Evolutionary conservation across 2,329 filamentous ascomycete genomes (phyloP), one percentile per base, ranked within the genome.

Genomic region (Apiospora saccharicola): DNA sequence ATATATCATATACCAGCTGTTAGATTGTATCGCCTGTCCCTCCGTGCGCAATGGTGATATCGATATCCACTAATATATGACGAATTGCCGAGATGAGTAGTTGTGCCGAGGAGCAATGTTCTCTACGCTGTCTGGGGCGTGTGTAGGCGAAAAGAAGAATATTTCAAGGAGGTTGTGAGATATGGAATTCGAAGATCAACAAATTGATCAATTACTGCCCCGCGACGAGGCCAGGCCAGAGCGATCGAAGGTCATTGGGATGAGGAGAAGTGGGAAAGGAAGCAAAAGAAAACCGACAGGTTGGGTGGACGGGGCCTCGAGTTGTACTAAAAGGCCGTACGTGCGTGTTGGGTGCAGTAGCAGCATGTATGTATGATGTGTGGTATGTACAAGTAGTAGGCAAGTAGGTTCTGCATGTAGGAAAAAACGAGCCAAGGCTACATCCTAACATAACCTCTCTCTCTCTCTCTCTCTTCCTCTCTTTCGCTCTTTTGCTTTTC

Each of bases 211-310:
- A 41, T 41, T 12, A 12, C 57, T 41, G 57, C 57, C 57, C 57
- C 57, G 57, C 57, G 57, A 64, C 57, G 34, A 22, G 30, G 34
- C 34, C 57, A 64, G 57, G 57, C 57, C 57, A n/a, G 30, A 64
- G 34, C 14, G 57, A 41, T 41, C 57, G 57, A 64, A 22, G 57
- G 57, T 64, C 57, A 41, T 64, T 61, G 57, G 34, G 41, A 64
- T 41, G 57, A 64, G 57, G 57, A 64, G 57, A 64, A 64, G 57
- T 64, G 57, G 57, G 57, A 64, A 64, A 64, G 57, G 57, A 64
- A 64, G 30, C 34, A 24, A 64, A 41, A 41, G 57, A 64, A 64
- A 41, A 64, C 57, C 57, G 57, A 64, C 57, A 64, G 57, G 57
- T 64, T 64, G 57, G 57, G 57, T 64, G 57, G 57, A 64, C 57